Percentiles rank a stretch among this genome's conserved stretches.
These are phyloP conservation scores for Hymenoscyphus albidus DNA, from an alignment of 2,329 filamentous ascomycete species.

Conservation along the genomic window DNA sequence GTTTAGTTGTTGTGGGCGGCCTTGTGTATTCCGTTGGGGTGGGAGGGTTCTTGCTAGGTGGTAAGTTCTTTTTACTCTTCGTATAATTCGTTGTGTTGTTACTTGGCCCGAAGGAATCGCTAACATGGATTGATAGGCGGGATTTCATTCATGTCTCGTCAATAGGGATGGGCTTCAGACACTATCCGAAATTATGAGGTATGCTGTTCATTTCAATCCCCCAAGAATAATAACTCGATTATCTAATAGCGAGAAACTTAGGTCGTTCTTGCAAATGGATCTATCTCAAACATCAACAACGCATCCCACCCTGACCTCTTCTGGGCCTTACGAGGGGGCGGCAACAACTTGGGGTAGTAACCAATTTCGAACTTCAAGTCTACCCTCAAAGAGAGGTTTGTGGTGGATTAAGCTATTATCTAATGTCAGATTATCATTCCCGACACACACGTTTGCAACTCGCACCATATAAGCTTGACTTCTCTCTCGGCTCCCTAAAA, in stretches of 20 bases:
- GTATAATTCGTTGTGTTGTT: neutral
- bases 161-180: slow-evolving; percentile 20
- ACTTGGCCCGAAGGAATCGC: neutral
- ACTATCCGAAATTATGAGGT: slow-evolving; percentile 21
- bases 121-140: slow-evolving; percentile 1
- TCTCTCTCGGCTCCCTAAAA: neutral
- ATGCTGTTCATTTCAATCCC: neutral
- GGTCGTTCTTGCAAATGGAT: slow-evolving; percentile 33
- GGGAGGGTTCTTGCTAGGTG: slow-evolving; percentile 23
- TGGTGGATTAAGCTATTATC: neutral
- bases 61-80: slow-evolving; percentile 17
- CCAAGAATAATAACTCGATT: no score
- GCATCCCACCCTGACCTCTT: slow-evolving; percentile 31
- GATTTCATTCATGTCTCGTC: slow-evolving; percentile 11
- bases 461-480: neutral
- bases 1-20: slow-evolving; percentile 38
- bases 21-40: slow-evolving; percentile 30
- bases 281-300: slow-evolving; percentile 27
- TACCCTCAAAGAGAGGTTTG: neutral
- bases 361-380: slow-evolving; percentile 39
- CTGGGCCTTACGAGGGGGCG: slow-evolving; percentile 37
- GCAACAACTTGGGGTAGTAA: slow-evolving; percentile 29
- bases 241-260: neutral
- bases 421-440: neutral
- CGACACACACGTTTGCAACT: neutral